A percentile compares a stretch with the other conserved stretches of the same genome.
Evolutionary conservation across 176 grass and related monocot genomes (phyloP).

Genomic region (Eleusine coracana): DNA sequence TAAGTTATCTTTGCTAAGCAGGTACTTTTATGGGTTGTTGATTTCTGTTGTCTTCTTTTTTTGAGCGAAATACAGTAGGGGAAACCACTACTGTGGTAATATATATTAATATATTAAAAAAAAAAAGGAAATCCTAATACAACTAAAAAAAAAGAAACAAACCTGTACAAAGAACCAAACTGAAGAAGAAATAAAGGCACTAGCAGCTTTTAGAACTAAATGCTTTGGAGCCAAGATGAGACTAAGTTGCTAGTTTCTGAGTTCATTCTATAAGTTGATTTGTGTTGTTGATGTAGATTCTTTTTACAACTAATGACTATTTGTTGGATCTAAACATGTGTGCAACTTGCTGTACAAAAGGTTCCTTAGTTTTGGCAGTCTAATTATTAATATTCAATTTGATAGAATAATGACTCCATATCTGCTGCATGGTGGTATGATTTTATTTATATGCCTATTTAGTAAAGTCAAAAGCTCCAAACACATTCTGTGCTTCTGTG

Average conservation of each 20-base stretch:
- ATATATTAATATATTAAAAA: too few relatives aligned
- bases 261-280: background rate
- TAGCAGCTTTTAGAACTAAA: too few relatives aligned
- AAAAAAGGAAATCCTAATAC: too few relatives aligned
- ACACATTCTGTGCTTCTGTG: slow-evolving; percentile 7
- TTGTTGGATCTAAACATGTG: slow-evolving; percentile 10
- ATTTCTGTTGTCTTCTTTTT: background rate
- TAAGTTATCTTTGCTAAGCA: background rate
- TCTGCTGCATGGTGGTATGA: slow-evolving; percentile 1
- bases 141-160: too few relatives aligned
- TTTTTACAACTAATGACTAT: background rate
- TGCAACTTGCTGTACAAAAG: background rate
- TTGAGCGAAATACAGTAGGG: too few relatives aligned
- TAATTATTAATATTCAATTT: background rate
- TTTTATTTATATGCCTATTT: background rate
- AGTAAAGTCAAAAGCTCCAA: background rate
- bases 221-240: too few relatives aligned
- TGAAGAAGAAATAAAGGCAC: too few relatives aligned
- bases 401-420: background rate
- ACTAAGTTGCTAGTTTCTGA: background rate
- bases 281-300: background rate
- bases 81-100: too few relatives aligned
- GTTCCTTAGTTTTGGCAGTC: background rate
- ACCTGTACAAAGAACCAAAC: too few relatives aligned
- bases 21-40: background rate